Evolutionary conservation across 2,329 filamentous ascomycete genomes (phyloP).

Genomic region (Diaporthe sp.): DNA sequence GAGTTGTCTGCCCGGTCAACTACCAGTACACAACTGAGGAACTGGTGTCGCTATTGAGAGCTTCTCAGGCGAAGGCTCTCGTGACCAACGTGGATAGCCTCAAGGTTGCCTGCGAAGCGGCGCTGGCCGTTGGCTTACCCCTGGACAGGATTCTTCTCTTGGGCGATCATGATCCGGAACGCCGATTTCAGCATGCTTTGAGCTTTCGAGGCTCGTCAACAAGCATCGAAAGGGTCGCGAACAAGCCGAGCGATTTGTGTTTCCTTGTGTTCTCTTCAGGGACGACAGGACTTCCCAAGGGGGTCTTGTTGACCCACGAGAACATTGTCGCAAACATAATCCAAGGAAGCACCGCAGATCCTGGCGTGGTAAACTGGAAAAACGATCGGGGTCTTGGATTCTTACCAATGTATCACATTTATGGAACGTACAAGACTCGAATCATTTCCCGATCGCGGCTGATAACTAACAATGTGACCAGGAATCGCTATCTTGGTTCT

Average conservation of each 20-base stretch:
- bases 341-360: background rate
- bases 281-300: conserved; percentile 66
- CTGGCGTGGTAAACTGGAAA: conserved; percentile 1
- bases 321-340: conserved; percentile 62
- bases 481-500: background rate
- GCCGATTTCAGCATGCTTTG: background rate
- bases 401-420: conserved; percentile 18
- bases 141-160: conserved; percentile 5
- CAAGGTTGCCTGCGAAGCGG: conserved; percentile 14
- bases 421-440: conserved; percentile 12
- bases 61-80: background rate
- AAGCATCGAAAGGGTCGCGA: background rate
- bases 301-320: conserved; percentile 63
- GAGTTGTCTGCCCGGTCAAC: conserved; percentile 11
- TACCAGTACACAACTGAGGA: background rate
- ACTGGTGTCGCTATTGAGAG: background rate
- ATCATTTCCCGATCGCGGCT: background rate
- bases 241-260: background rate
- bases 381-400: background rate
- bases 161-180: background rate
- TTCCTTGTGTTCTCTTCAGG: conserved; percentile 58
- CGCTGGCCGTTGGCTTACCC: background rate
- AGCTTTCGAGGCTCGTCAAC: background rate
- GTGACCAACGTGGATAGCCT: background rate
- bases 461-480: conserved; percentile 10